Evolutionary conservation across 768 basidiomycete genomes (phyloP).

Genomic region (Cubamyces sp.): DNA sequence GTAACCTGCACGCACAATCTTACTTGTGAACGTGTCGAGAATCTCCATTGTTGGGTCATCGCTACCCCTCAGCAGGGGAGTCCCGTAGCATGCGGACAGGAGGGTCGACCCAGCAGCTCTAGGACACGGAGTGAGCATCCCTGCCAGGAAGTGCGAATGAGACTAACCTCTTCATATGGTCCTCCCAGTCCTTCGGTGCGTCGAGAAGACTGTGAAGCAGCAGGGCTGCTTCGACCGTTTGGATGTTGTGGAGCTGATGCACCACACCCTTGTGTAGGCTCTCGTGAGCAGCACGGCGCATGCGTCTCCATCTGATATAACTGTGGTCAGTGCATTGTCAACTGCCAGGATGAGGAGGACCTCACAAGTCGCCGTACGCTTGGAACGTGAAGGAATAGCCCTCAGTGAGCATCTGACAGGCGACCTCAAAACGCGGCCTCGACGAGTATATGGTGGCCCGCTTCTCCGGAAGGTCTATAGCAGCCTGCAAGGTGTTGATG

Average conservation of each 20-base stretch:
- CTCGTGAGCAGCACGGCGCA: slow-evolving; percentile 41
- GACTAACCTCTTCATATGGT: slow-evolving; percentile 37
- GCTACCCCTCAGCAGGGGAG: slow-evolving; percentile 24
- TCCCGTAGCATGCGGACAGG: slow-evolving; percentile 34
- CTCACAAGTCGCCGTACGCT: slow-evolving; percentile 31
- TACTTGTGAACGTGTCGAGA: slow-evolving; percentile 32
- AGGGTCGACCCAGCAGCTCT: slow-evolving; percentile 36
- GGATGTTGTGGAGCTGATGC: slow-evolving; percentile 31
- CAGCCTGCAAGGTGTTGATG: slow-evolving; percentile 12
- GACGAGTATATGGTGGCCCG: slow-evolving; percentile 28
- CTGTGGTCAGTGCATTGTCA: too few relatives aligned
- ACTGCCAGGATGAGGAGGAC: slow-evolving; percentile 4
- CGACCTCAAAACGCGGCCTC: slow-evolving; percentile 36
- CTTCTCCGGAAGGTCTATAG: slow-evolving; percentile 24
- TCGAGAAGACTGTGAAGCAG: slow-evolving; percentile 36
- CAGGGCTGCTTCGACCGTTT: slow-evolving; percentile 38
- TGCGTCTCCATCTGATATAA: slow-evolving; percentile 43
- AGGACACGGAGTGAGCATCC: too few relatives aligned
- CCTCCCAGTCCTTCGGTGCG: slow-evolving; percentile 37
- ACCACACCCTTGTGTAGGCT: slow-evolving; percentile 36
- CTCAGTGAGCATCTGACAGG: slow-evolving; percentile 37
- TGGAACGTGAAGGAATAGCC: slow-evolving; percentile 34
- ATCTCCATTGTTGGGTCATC: slow-evolving; percentile 26
- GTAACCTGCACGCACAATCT: slow-evolving; percentile 38
- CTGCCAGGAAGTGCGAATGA: too few relatives aligned